Base-by-base conservation (phyloP, 306 rosid species). In the Trifolium fragiferum region DNA sequence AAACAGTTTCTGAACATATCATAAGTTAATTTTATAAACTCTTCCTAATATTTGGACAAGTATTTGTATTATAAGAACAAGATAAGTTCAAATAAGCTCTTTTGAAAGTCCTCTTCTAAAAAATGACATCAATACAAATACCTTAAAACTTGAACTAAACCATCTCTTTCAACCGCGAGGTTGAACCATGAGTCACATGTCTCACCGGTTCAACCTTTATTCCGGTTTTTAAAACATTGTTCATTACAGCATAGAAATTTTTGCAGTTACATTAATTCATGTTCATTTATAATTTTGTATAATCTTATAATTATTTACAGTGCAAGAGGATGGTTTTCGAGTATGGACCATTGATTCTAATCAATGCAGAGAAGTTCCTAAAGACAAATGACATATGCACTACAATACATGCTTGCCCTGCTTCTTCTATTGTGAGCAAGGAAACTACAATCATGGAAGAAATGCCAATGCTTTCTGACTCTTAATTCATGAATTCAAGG, bases 271-370 rank as follows among this genome's bases (percentile, higher is more conserved):
- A 68, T 21, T 69, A 13, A 10, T 58, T 44, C 37, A 1, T 38
- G 6, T 15, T 74, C 16, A 47, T 64, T 51, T 5, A 49, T 20
- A 14, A 11, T 20, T 35, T 46, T 11, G 11, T 25, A 8, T 47
- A 70, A 69, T 50, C 18, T 10, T 23, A 41, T 37, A 16, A 19
- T 57, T 12, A 61, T 81, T 78, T 79, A 80, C 93, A 91, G 97
- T 95, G 97, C 93, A 95, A 92, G 90, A 89, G 47, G 73, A 11
- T 86, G 62, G 96, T 95, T 61, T 89, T 92, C 46, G 73, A 90
- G 83, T 95, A 92, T 77, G 96, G 96, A 68, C 92, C 97, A 5
- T 57, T 86, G 62, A 18, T 87, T 64, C 78, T 92, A 12, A 47
- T 80, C 37, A 89, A 89, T 71, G 89, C 92, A 32, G 96, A 90